Percentiles rank a stretch among this genome's conserved stretches.
phyloP scores from a whole-genome alignment of 2,329 filamentous ascomycete genomes.

The Clarireedia monteithiana region DNA sequence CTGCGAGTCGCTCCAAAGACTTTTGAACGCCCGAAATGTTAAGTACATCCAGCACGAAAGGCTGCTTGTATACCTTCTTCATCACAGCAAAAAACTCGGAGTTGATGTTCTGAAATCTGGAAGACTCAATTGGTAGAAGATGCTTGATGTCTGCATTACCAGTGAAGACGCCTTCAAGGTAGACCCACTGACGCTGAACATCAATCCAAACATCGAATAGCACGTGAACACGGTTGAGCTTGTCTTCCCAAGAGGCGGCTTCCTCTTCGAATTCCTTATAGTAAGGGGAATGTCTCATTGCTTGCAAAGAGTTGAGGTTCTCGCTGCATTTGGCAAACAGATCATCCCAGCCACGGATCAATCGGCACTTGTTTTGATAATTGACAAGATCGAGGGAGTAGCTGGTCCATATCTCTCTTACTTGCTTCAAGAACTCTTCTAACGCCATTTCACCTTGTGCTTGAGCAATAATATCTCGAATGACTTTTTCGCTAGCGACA shows the following conservation, averaged over 20 bases:
- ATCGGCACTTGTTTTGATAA: conserved; percentile 95
- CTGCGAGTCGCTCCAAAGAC: conserved; percentile 89
- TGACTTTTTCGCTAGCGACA: conserved; percentile 74
- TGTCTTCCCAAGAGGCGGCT: conserved; percentile 94
- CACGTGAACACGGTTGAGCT: conserved; percentile 92
- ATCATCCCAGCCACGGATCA: conserved; percentile 97
- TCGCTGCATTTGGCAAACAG: conserved; percentile 98
- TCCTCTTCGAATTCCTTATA: conserved; percentile 99
- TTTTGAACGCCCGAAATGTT: conserved; percentile 95
- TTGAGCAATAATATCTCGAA: conserved; percentile 89
- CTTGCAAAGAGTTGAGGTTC: conserved; percentile 92
- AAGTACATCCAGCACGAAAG: conserved; percentile 90
- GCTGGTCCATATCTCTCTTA: conserved; percentile 93
- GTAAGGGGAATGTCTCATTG: conserved; percentile 98
- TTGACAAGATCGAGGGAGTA: conserved; percentile 91
- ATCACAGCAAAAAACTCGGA: conserved; percentile 98
- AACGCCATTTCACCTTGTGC: conserved; percentile 97
- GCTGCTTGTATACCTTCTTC: conserved; percentile 98
- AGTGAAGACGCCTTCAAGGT: conserved; percentile 96
- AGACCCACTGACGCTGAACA: conserved; percentile 99
- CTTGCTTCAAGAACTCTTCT: conserved; percentile 93
- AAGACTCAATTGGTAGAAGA: conserved; percentile 89
- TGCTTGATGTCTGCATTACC: conserved; percentile 99
- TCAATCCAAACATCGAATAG: conserved; percentile 99
- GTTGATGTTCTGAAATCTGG: conserved; percentile 98